A percentile compares a stretch with the other conserved stretches of the same genome.
Conservation (phyloP, 139 green algal genomes). For the Chlamydomonas asymmetrica region DNA sequence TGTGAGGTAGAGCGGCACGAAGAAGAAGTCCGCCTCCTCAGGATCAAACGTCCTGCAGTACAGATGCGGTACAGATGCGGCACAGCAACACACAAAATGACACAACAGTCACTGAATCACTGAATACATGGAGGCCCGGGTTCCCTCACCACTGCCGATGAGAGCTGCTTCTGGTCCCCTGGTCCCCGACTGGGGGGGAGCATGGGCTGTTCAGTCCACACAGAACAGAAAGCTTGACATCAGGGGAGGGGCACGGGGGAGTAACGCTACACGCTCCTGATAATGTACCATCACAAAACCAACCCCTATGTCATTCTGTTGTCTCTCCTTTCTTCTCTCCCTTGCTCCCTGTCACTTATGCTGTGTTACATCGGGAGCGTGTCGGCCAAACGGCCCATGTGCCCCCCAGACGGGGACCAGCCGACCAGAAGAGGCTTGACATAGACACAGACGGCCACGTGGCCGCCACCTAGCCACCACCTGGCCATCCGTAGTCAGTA, state of each 20-base stretch:
- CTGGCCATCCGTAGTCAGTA: not conserved
- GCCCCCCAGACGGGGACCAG: not conserved
- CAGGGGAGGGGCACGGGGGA: not conserved
- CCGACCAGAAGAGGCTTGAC: not conserved
- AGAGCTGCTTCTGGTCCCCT: not conserved
- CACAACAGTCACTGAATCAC: not conserved
- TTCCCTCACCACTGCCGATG: not conserved
- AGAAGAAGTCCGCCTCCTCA: slow-evolving; percentile 63
- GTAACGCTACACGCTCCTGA: not conserved
- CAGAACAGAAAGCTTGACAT: not conserved
- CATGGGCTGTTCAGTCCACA: not conserved
- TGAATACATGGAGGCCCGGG: too few relatives aligned
- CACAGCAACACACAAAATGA: not conserved
- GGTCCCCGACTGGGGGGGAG: too few relatives aligned
- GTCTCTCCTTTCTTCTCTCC: too few relatives aligned
- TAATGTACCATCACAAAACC: too few relatives aligned
- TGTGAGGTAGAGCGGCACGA: slow-evolving; percentile 36
- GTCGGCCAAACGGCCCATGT: too few relatives aligned
- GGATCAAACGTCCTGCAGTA: slow-evolving; percentile 3
- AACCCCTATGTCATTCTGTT: too few relatives aligned
- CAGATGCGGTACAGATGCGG: not conserved
- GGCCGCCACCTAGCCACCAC: not conserved
- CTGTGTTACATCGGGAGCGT: too few relatives aligned
- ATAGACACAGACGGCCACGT: too few relatives aligned
- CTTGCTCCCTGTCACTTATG: too few relatives aligned